These are phyloP conservation scores for Fragaria vesca DNA, from an alignment of 306 rosid genomes.

Conservation along the genomic window DNA sequence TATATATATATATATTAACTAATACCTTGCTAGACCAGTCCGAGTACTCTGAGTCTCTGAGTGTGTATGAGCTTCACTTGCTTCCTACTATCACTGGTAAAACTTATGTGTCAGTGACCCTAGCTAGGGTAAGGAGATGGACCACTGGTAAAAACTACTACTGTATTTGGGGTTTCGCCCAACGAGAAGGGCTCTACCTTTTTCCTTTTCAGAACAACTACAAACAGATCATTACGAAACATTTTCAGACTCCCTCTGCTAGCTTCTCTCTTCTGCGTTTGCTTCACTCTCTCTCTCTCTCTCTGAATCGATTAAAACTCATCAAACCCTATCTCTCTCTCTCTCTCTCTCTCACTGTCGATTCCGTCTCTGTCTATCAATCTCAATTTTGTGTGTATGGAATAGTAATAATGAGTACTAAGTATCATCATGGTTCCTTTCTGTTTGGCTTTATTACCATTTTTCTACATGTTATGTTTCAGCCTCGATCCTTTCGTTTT, in stretches of 20 bases:
- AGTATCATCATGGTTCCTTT: neutral
- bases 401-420: neutral
- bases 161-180: slow-evolving; percentile 80
- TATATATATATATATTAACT: neutral
- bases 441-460: slow-evolving; percentile 4
- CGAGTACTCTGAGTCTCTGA: slow-evolving; percentile 27
- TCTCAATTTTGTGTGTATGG: neutral
- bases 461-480: neutral
- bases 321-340: neutral
- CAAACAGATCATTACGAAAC: slow-evolving; percentile 42
- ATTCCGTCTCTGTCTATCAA: neutral
- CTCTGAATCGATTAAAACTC: neutral
- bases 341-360: slow-evolving; percentile 5
- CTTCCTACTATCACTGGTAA: neutral
- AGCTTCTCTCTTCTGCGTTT: slow-evolving; percentile 3
- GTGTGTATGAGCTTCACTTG: slow-evolving; percentile 41
- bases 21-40: neutral
- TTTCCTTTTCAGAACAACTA: slow-evolving; percentile 66
- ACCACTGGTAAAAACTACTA: slow-evolving; percentile 46
- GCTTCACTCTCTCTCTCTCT: neutral
- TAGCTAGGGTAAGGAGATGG: slow-evolving; percentile 25
- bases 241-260: slow-evolving; percentile 34
- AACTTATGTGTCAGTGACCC: slow-evolving; percentile 31
- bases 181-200: slow-evolving; percentile 45
- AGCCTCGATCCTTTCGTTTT: neutral